Conservation (phyloP, 2,329 filamentous ascomycete species). For the Colletotrichum lentis region DNA sequence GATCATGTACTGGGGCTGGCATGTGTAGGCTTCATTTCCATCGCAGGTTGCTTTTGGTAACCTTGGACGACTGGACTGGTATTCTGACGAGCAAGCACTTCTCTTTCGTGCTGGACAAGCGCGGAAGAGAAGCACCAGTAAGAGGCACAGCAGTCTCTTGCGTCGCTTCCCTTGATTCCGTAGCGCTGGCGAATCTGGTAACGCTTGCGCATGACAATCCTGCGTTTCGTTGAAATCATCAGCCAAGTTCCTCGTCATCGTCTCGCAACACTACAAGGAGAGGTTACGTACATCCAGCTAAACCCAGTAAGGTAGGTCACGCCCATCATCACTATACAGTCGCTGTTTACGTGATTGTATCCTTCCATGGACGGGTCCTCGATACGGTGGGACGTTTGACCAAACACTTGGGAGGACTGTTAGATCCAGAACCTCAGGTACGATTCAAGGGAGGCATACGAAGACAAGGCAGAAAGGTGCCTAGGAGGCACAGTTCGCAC, state of each 20-base stretch:
- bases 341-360: neutral
- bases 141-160: constrained; percentile 7
- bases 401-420: neutral
- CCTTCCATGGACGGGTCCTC: constrained; percentile 1
- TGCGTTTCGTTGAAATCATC: neutral
- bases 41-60: neutral
- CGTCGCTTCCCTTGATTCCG: constrained; percentile 10
- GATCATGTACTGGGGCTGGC: neutral
- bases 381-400: neutral
- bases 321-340: constrained; percentile 10
- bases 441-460: neutral
- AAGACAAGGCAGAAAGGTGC: neutral
- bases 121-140: constrained; percentile 8
- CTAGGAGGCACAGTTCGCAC: neutral
- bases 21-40: neutral
- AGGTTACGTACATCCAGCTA: neutral
- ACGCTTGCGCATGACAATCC: constrained; percentile 11
- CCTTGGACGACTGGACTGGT: neutral
- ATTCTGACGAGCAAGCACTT: constrained; percentile 5
- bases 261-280: no score
- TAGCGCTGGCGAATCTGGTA: constrained; percentile 17
- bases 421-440: neutral
- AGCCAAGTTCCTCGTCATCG: neutral
- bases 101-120: constrained; percentile 13
- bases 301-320: constrained; percentile 1